Evolutionary conservation across 2,329 filamentous ascomycete species (phyloP).

Genomic region (Aspergillus carbonarius): DNA sequence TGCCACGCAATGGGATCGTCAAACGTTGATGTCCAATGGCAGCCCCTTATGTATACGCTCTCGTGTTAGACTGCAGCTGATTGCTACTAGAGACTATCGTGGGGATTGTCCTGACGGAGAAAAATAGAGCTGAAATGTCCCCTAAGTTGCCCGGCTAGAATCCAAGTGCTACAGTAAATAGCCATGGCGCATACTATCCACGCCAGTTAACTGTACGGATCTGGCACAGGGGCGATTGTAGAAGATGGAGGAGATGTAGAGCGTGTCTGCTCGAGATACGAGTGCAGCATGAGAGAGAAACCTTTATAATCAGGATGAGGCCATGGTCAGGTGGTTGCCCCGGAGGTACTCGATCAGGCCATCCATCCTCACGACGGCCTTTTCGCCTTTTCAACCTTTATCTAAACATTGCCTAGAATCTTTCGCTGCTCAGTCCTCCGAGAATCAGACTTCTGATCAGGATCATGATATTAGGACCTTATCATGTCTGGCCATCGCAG

Average conservation of each 20-base stretch:
- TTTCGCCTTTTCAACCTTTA: neutral
- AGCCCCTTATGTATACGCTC: neutral
- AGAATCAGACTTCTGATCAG: neutral
- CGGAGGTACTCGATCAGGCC: constrained; percentile 8
- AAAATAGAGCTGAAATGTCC: neutral
- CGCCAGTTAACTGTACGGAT: neutral
- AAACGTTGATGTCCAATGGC: neutral
- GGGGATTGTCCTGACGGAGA: neutral
- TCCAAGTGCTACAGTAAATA: no score
- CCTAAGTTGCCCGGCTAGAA: no score
- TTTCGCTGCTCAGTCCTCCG: neutral
- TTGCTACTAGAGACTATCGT: neutral
- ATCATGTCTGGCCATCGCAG: neutral
- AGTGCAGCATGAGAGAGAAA: neutral
- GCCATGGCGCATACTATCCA: neutral
- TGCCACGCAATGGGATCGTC: neutral
- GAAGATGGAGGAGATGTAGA: neutral
- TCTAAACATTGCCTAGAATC: neutral
- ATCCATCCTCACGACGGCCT: neutral
- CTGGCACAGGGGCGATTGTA: neutral
- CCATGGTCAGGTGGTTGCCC: constrained; percentile 7
- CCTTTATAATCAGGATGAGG: neutral
- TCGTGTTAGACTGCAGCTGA: neutral
- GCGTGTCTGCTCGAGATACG: neutral
- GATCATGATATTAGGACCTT: neutral